A percentile compares a stretch with the other conserved stretches of the same genome.
Conservation (phyloP, 768 basidiomycete species). For the Ephemerocybe angulata region DNA sequence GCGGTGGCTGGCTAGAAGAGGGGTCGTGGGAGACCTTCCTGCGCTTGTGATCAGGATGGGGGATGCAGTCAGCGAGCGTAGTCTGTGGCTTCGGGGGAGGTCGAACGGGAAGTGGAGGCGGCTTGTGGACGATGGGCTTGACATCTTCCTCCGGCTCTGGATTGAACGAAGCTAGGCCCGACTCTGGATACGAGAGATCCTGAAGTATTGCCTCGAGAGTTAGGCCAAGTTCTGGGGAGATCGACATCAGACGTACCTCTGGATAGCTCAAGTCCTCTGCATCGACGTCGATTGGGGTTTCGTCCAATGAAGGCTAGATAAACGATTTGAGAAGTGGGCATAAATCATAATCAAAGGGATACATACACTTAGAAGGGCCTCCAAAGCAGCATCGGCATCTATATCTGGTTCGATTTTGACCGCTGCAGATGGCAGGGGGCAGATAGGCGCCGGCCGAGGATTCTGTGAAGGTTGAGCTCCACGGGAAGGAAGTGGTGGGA, state of each 20-base stretch:
- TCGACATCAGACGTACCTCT: not conserved
- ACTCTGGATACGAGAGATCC: not conserved
- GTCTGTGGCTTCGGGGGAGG: not conserved
- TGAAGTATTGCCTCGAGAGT: not conserved
- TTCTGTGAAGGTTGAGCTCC: too few relatives aligned
- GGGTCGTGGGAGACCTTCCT: conserved; percentile 7
- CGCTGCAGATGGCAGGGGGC: not conserved
- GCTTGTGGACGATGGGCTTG: not conserved
- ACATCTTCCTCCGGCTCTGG: too few relatives aligned
- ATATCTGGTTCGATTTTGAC: not conserved
- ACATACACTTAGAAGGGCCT: not conserved
- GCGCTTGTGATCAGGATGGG: not conserved
- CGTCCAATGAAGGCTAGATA: not conserved
- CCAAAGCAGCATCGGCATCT: conserved; percentile 1
- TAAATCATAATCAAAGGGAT: not conserved
- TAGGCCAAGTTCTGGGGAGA: too few relatives aligned
- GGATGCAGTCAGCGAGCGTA: not conserved
- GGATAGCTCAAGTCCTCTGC: not conserved
- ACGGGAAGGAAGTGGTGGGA: not conserved
- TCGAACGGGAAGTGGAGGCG: not conserved
- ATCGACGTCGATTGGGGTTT: not conserved
- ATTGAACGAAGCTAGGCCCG: too few relatives aligned
- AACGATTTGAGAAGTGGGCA: not conserved
- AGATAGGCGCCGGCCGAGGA: not conserved
- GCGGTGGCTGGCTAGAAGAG: not conserved